Evolutionary conservation across 169 alveolate genomes (phyloP).

Genomic region (Perkinsus chesapeaki): DNA sequence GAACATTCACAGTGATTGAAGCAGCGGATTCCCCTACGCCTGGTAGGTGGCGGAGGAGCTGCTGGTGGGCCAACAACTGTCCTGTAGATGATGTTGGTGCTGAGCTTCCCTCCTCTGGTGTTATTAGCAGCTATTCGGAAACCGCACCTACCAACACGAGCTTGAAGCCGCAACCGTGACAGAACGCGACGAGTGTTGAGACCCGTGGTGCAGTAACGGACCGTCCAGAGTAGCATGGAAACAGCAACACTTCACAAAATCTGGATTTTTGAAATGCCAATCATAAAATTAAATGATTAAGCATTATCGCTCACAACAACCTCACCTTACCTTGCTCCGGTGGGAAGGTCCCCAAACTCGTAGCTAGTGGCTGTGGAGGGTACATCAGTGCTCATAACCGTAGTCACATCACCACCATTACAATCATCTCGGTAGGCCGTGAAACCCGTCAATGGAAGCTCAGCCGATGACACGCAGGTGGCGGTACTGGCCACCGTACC

Average conservation of each 20-base stretch:
- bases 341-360: neutral
- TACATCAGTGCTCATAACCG: neutral
- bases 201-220: too few relatives aligned
- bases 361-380: neutral
- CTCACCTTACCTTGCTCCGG: neutral
- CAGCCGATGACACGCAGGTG: neutral
- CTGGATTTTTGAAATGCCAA: too few relatives aligned
- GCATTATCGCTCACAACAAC: neutral
- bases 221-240: too few relatives aligned
- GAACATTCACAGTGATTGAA: neutral
- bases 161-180: too few relatives aligned
- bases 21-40: neutral
- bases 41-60: neutral
- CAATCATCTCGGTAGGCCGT: neutral
- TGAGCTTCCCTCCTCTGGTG: neutral
- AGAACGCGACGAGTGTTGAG: too few relatives aligned
- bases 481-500: neutral
- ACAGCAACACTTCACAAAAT: too few relatives aligned
- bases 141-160: neutral
- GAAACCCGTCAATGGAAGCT: neutral
- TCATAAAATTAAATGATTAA: too few relatives aligned
- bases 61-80: neutral
- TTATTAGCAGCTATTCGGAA: neutral
- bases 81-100: neutral
- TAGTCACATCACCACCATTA: neutral